Evolutionary conservation across 306 rosid species (phyloP), one percentile per base, ranked within the genome.

Genomic region (Pterocarpus santalinus): DNA sequence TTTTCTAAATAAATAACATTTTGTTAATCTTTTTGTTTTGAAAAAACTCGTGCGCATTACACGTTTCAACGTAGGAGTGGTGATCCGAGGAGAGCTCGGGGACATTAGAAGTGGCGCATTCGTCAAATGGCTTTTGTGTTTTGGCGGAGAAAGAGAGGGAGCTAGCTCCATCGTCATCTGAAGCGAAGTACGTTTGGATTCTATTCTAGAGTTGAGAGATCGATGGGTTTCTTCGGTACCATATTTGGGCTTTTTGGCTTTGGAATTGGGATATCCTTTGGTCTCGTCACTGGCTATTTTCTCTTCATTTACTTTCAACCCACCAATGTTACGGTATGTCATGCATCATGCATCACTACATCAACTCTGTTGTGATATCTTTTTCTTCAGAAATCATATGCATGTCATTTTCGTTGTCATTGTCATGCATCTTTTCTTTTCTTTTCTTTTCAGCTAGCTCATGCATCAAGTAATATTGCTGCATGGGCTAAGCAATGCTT

Each of bases 141-240:
- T 72, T 32, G 41, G 4, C 2, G 4, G 2, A 13, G 51, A 9
- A 41, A 11, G 8, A 34, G 5, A 41, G 6, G 2, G 0, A 14
- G 7, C 41, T 38, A 41, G 46, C 44, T 56, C 15, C 35, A 22
- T 22, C 28, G 28, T 22, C 28, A 22, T 22, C 28, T 22, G 28
- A 22, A 22, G 28, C 28, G 28, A 22, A 22, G 28, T 1, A 22
- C 28, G 28, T 22, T 22, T 22, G 28, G 1, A 22, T 60, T 82
- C 7, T 17, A 64, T 39, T 58, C 4, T 36, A 62, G 71, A 66
- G 80, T 74, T 72, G 84, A 80, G 73, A 3, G 47, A n/a, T 12
- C 2, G 34, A 95, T 95, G 97, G 97, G 94, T 33, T 92, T 95
- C 83, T 82, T 92, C 65, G 69, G 97, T 78, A 89, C 94, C 55